Base-by-base conservation (phyloP, 1,139 yeast species). In the Pichia sp. region DNA sequence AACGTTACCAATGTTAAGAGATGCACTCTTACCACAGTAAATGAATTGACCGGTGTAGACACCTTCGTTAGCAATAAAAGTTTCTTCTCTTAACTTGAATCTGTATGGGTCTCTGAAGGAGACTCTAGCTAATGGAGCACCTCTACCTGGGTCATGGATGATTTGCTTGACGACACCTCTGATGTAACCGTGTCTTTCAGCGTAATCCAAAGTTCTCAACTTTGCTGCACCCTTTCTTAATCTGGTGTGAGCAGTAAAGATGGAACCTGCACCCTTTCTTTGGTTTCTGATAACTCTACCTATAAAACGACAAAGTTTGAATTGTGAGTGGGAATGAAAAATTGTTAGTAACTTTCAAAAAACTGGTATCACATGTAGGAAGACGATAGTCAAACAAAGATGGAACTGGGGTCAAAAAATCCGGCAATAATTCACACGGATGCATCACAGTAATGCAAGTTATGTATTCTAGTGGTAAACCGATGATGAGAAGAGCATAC, bases 281-380 rank as follows among this genome's bases (percentile, higher is more conserved):
- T 95, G 99, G 87, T 95, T 93, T 84, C 99, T 96, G 85, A 95
- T 95, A 82, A 95, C 99, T 87, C 99, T 93, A 89, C 99, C 98
- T 87, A 56, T 63, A 49, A 10, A 13, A 38, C 31, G 29, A 38
- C 15, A 34, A 51, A 11, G 13, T 10, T n/a, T 45, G n/a, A 8
- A 11, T 19, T 23, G 30, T 13, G 13, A n/a, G 34, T 30, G 34
- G 31, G 43, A 30, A 31, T 29, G 11, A 34, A 41, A n/a, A 11
- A 40, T 49, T 50, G 62, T 59, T 59, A 60, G 63, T 59, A 56
- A 15, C 41, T 16, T 13, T 13, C 15, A 13, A 13, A 36, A 36
- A 36, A 36, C 15, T 13, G 13, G 40, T 23, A 23, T 23, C 26
- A 23, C 26, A 23, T 23, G 26, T 23, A 23, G 26, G 26, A 23